A percentile compares a stretch with the other conserved stretches of the same genome.
Evolutionary conservation across 2,329 filamentous ascomycete species (phyloP).

Genomic region (Talaromyces sp.): DNA sequence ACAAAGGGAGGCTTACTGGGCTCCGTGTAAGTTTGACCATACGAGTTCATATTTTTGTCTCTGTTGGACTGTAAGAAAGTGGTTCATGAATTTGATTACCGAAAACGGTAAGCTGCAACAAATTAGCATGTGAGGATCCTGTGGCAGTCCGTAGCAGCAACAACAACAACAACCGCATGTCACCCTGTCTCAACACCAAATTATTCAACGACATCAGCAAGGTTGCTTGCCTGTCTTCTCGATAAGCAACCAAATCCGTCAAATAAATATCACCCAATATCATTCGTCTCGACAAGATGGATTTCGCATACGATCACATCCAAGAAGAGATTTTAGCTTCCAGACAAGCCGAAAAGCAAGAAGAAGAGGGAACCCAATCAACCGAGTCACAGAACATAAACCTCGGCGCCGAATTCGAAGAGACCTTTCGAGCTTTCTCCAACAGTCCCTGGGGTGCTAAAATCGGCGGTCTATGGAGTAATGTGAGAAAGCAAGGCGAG

Average conservation of each 20-base stretch:
- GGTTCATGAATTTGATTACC: no score
- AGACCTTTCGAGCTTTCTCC: constrained; percentile 91
- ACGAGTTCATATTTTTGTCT: no score
- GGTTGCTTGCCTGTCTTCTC: neutral
- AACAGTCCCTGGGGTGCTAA: constrained; percentile 84
- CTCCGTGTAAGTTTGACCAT: no score
- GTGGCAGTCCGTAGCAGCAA: neutral
- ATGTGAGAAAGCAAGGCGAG: constrained; percentile 90
- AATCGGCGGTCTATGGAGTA: constrained; percentile 83
- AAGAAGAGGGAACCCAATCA: constrained; percentile 40
- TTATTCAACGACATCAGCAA: neutral
- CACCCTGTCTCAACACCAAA: neutral
- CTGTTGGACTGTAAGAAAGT: no score
- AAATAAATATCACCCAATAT: neutral
- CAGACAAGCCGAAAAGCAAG: constrained; percentile 47
- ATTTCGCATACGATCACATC: constrained; percentile 96
- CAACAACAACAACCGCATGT: neutral
- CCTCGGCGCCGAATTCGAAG: constrained; percentile 83
- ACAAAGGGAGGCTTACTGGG: no score
- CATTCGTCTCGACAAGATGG: constrained; percentile 54
- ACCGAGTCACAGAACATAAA: constrained; percentile 40
- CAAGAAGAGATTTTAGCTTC: constrained; percentile 68
- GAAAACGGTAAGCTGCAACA: neutral
- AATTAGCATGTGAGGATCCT: neutral
- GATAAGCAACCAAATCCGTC: neutral